These are phyloP conservation scores for Saccharomyces mikatae DNA, from an alignment of 805 yeast species.

Conservation along the genomic window DNA sequence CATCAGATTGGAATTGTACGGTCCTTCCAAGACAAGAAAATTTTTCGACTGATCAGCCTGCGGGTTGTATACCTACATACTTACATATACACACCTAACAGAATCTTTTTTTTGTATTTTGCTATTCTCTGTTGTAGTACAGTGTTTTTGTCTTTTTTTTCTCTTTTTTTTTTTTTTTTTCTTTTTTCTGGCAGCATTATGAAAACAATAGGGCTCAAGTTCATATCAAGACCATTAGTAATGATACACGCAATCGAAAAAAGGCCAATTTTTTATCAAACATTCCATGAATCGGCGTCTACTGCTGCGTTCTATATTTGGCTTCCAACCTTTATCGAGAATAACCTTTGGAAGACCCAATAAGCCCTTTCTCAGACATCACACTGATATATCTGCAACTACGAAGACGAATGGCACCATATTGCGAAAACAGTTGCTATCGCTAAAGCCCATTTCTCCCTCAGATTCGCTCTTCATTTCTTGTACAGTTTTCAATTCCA, in stretches of 20 bases:
- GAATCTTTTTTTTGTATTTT: not conserved
- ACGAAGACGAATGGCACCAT: not conserved
- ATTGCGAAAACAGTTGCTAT: constrained; percentile 11
- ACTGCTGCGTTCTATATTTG: not conserved
- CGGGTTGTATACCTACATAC: not conserved
- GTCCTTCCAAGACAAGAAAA: constrained; percentile 77
- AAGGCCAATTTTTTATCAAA: not conserved
- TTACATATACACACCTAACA: not conserved
- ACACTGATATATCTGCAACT: not conserved
- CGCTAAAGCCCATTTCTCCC: constrained; percentile 33
- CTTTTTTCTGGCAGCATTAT: not conserved
- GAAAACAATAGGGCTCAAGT: not conserved
- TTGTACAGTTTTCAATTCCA: constrained; percentile 73
- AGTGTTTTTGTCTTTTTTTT: not conserved
- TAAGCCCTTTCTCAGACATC: not conserved
- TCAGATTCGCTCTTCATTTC: constrained; percentile 42
- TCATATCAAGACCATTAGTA: not conserved
- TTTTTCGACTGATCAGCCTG: constrained; percentile 59
- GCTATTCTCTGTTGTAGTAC: not conserved
- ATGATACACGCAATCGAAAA: not conserved
- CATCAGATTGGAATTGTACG: constrained; percentile 82
- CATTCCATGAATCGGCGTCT: not conserved
- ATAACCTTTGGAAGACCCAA: not conserved
- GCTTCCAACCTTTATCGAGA: not conserved
- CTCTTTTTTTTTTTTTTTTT: not conserved